These are phyloP conservation scores for Nothomitra cinnamomea DNA, from an alignment of 2,329 filamentous ascomycete species.

Conservation along the genomic window DNA sequence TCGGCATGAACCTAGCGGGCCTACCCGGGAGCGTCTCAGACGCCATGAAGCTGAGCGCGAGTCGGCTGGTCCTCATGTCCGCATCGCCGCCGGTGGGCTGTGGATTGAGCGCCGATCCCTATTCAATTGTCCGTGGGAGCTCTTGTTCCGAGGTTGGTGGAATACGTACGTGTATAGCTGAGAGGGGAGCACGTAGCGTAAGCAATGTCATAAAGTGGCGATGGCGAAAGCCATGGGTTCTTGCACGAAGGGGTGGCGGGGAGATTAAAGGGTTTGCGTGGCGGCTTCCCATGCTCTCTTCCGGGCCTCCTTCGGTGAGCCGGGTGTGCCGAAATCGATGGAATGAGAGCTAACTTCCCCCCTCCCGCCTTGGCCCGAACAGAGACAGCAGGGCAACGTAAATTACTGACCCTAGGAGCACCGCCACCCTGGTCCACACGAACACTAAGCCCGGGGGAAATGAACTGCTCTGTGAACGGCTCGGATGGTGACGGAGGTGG, in stretches of 20 bases:
- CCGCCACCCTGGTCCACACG: slow-evolving; percentile 30
- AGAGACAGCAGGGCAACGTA: slow-evolving; percentile 40
- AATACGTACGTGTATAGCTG: slow-evolving; percentile 63
- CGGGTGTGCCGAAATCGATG: slow-evolving; percentile 34
- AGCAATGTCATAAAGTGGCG: slow-evolving; percentile 67
- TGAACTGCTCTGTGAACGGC: background rate
- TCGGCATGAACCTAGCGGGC: slow-evolving; percentile 71
- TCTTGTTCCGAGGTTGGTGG: slow-evolving; percentile 75
- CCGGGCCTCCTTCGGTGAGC: slow-evolving; percentile 70
- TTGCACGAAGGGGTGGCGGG: slow-evolving; percentile 68
- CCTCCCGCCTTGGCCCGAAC: slow-evolving; percentile 37
- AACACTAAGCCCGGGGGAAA: slow-evolving; percentile 19
- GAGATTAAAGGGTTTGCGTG: slow-evolving; percentile 82
- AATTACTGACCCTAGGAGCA: slow-evolving; percentile 34
- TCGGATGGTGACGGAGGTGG: background rate
- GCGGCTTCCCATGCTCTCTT: slow-evolving; percentile 85
- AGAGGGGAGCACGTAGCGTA: slow-evolving; percentile 61
- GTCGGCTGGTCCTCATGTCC: slow-evolving; percentile 73
- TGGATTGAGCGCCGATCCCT: slow-evolving; percentile 84
- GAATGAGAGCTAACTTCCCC: slow-evolving; percentile 24
- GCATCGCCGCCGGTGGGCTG: slow-evolving; percentile 81
- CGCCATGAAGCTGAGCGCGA: slow-evolving; percentile 72
- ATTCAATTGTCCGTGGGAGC: slow-evolving; percentile 70
- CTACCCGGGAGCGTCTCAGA: slow-evolving; percentile 75
- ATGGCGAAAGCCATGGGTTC: slow-evolving; percentile 66